Evolutionary conservation across 257 asterid genomes (phyloP).

Genomic region (Plantago major): DNA sequence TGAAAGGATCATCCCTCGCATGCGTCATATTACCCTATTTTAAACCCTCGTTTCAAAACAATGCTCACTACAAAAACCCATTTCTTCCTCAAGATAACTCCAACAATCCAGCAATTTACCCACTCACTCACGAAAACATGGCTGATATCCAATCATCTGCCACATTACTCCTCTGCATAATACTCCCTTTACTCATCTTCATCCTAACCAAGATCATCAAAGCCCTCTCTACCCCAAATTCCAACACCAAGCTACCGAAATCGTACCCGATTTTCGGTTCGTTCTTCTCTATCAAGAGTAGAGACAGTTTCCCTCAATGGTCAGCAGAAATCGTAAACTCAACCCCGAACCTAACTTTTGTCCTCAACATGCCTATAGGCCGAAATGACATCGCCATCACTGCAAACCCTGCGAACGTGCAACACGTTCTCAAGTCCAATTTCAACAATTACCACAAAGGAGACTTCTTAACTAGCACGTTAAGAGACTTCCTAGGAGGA

Average conservation of each 20-base stretch:
- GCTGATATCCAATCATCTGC: background rate
- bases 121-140: background rate
- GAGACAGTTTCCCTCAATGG: conserved; percentile 5
- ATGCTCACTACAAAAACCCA: no score
- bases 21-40: no score
- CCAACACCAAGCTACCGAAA: background rate
- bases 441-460: conserved; percentile 9
- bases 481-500: conserved; percentile 3
- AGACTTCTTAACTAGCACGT: background rate
- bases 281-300: background rate
- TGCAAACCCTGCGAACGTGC: conserved; percentile 2
- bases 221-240: background rate
- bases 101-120: background rate
- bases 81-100: no score
- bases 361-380: background rate
- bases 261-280: conserved; percentile 6
- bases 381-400: background rate
- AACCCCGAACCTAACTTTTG: background rate
- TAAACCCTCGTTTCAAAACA: no score
- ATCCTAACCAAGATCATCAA: conserved; percentile 1
- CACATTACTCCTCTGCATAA: background rate
- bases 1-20: no score
- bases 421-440: conserved; percentile 2
- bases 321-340: conserved; percentile 7
- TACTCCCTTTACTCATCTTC: background rate